phyloP scores from a whole-genome alignment of 306 rosid species.

The Purshia tridentata region DNA sequence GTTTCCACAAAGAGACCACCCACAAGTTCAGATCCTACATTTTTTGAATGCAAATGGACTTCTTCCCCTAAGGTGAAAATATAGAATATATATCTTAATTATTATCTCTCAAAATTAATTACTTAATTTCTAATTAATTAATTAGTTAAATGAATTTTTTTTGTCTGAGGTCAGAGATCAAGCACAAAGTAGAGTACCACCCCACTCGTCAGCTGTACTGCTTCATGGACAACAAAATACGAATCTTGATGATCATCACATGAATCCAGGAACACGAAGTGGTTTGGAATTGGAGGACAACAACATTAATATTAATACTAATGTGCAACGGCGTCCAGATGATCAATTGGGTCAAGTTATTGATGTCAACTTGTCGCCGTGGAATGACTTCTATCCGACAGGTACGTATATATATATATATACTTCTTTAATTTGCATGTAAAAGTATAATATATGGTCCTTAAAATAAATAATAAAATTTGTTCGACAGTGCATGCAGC shows the following conservation, averaged over 20 bases:
- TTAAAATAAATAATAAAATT: too few relatives aligned
- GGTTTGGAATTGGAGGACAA: slow-evolving; percentile 23
- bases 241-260: slow-evolving; percentile 26
- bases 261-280: slow-evolving; percentile 8
- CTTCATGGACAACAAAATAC: slow-evolving; percentile 21
- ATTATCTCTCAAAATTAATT: neutral
- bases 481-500: too few relatives aligned
- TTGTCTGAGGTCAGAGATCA: slow-evolving; percentile 29
- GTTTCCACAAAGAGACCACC: slow-evolving; percentile 38
- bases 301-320: neutral
- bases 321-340: slow-evolving; percentile 17
- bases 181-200: slow-evolving; percentile 25
- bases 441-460: too few relatives aligned
- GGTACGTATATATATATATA: slow-evolving; percentile 18
- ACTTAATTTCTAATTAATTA: neutral
- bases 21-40: slow-evolving; percentile 37
- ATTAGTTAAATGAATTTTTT: neutral
- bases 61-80: slow-evolving; percentile 38
- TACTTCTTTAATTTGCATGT: neutral
- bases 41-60: slow-evolving; percentile 38
- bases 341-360: slow-evolving; percentile 31
- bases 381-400: slow-evolving; percentile 37
- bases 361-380: slow-evolving; percentile 32
- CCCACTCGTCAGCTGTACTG: slow-evolving; percentile 18
- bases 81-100: neutral